Evolutionary conservation across 2,329 filamentous ascomycete genomes (phyloP), one percentile per base, ranked within the genome.

Genomic region (Ploettnerulaceae sp.): DNA sequence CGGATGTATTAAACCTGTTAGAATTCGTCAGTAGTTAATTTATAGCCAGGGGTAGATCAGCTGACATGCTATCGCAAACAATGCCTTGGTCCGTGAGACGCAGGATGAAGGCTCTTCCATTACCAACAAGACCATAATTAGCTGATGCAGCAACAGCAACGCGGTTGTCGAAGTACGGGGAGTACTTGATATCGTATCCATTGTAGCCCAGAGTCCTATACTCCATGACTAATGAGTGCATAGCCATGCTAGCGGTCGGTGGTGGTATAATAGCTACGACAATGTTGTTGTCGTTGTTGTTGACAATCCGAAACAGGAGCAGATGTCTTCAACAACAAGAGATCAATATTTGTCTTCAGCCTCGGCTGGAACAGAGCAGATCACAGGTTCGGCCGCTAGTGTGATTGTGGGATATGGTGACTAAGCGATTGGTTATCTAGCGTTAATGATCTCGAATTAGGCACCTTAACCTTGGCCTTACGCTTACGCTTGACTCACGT

Each of bases 131-230:
- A 29, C 93, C 93, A 70, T 93, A 98, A 73, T 98, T 97, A 54
- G 91, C 82, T n/a, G 89, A 86, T 1, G 86, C 78, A 22, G 88
- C 87, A 60, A 96, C 89, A 47, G 91, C 91, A 55, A 98, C 81
- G 54, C 90, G 83, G 56, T 87, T 93, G 71, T 97, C 93, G 72
- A 94, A 95, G 73, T 96, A 98, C 5, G 93, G 93, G 46, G 91
- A 97, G 75, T 97, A 98, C 70, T 96, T 95, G 68, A 96, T 89
- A 58, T 87, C 88, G 70, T 95, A 96, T 61, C 90, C 90, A 68
- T 97, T 95, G 76, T 81, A 97, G 61, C 93, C 93, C 64, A 88
- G 78, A 17, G 93, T 97, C 55, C 87, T 85, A 71, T 87, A 97
- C 70, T 96, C 89, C 60, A 97, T 24, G n/a, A 29, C 14, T 4